Conservation (phyloP, 805 yeast genomes). For the Candida hungchunana region DNA sequence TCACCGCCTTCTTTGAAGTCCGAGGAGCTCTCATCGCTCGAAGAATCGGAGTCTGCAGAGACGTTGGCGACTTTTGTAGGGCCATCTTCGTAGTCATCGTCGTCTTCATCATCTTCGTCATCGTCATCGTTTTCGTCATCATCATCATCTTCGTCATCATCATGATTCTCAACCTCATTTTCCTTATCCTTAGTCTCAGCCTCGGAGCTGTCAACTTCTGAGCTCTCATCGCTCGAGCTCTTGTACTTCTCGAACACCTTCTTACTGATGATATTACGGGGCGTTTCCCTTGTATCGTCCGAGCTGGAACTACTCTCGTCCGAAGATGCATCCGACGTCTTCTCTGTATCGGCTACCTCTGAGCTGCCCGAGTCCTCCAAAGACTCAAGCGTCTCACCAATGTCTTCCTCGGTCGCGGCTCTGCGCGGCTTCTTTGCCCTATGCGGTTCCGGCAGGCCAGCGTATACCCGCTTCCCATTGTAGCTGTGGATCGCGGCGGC, state of each 20-base stretch:
- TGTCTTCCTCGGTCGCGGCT: slow-evolving; percentile 4
- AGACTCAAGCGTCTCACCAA: slow-evolving; percentile 8
- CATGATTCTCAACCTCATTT: slow-evolving; percentile 24
- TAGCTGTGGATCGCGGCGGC: slow-evolving; percentile 26
- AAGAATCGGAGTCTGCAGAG: no score
- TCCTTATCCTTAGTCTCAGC: slow-evolving; percentile 27
- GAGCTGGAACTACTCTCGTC: slow-evolving; percentile 7
- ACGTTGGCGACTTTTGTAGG: slow-evolving; percentile 9
- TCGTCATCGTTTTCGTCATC: slow-evolving; percentile 16
- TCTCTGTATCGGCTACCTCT: no score
- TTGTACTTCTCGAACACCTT: slow-evolving; percentile 21
- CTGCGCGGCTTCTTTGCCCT: slow-evolving; percentile 25
- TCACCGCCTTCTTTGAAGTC: slow-evolving; percentile 19
- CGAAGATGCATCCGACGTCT: no score
- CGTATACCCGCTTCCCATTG: slow-evolving; percentile 22
- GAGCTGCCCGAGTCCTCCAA: no score
- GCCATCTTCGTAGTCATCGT: slow-evolving; percentile 14
- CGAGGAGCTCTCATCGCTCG: slow-evolving; percentile 12
- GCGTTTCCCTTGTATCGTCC: slow-evolving; percentile 11
- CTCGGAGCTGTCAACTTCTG: slow-evolving; percentile 19
- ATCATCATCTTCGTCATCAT: slow-evolving; percentile 12
- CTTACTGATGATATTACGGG: slow-evolving; percentile 20
- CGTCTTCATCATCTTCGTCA: slow-evolving; percentile 27
- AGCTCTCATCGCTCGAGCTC: slow-evolving; percentile 14
- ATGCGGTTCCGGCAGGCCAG: slow-evolving; percentile 17